Conservation (phyloP, 2,329 filamentous ascomycete species). For the Domatiomyces catenatus region DNA sequence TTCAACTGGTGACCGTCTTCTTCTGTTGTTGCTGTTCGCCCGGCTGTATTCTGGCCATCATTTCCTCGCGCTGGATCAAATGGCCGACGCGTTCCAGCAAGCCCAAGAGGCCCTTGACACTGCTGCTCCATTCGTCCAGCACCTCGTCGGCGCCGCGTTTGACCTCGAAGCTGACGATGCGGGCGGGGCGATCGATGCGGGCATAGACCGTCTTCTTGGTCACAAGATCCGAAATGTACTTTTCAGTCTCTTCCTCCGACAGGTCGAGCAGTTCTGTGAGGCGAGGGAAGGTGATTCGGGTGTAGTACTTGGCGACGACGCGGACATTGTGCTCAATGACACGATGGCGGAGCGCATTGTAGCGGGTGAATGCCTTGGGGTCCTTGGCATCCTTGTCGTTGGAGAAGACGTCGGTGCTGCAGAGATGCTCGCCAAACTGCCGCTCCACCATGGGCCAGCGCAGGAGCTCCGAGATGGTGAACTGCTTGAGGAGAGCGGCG, state of each 20-base stretch:
- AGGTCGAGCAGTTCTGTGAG: constrained; percentile 83
- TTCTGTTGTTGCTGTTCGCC: constrained; percentile 10
- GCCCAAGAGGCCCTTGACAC: constrained; percentile 86
- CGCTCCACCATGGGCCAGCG: constrained; percentile 89
- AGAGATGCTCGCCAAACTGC: constrained; percentile 76
- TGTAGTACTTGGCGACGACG: constrained; percentile 97
- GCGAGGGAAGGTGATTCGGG: constrained; percentile 81
- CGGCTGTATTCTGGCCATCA: constrained; percentile 96
- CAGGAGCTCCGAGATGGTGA: constrained; percentile 94
- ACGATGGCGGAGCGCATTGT: constrained; percentile 90
- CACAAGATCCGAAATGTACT: constrained; percentile 94
- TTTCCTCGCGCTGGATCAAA: constrained; percentile 98
- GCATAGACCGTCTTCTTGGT: constrained; percentile 96
- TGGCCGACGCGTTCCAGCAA: constrained; percentile 86
- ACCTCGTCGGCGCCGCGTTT: constrained; percentile 89
- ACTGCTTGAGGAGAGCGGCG: constrained; percentile 76
- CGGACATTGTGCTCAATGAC: constrained; percentile 99
- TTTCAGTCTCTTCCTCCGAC: constrained; percentile 90
- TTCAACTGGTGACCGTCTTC: constrained; percentile 1
- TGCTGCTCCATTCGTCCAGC: constrained; percentile 94
- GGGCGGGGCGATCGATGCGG: constrained; percentile 87
- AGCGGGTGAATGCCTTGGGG: constrained; percentile 67
- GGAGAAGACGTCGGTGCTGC: constrained; percentile 79
- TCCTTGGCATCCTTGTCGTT: constrained; percentile 50
- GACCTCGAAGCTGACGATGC: constrained; percentile 87